Evolutionary conservation across 805 yeast genomes (phyloP).

Genomic region (Debaryomyces hansenii): DNA sequence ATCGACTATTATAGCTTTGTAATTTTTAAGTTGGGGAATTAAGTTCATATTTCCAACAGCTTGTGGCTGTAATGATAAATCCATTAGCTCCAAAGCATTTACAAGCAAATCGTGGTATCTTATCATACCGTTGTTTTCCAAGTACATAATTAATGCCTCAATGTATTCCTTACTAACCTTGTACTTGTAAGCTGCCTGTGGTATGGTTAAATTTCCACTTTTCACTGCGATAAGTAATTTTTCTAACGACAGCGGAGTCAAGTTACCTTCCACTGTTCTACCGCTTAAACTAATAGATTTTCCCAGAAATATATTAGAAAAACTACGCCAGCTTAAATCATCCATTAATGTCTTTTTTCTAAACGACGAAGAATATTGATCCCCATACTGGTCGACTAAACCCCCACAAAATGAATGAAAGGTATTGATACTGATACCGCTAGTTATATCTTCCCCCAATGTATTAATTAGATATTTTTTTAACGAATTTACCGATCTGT

Average conservation of each 20-base stretch:
- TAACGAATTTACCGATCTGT: constrained; percentile 60
- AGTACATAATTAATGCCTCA: constrained; percentile 23
- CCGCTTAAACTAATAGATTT: constrained; percentile 31
- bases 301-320: constrained; percentile 33
- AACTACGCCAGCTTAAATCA: constrained; percentile 51
- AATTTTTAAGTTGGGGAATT: constrained; percentile 23
- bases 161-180: constrained; percentile 28
- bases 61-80: constrained; percentile 22
- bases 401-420: constrained; percentile 64
- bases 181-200: constrained; percentile 22
- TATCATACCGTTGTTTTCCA: constrained; percentile 33
- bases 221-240: constrained; percentile 22
- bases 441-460: constrained; percentile 34
- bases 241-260: constrained; percentile 24
- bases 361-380: constrained; percentile 10
- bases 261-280: constrained; percentile 18
- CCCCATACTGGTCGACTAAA: constrained; percentile 41
- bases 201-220: constrained; percentile 18
- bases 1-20: constrained; percentile 55
- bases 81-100: constrained; percentile 28
- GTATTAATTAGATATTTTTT: constrained; percentile 24
- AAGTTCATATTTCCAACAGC: constrained; percentile 3
- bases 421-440: constrained; percentile 48
- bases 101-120: constrained; percentile 37
- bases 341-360: constrained; percentile 42